A percentile compares a stretch with the other conserved stretches of the same genome.
These are phyloP conservation scores for Podospora pseudocomata DNA, from an alignment of 495 filamentous ascomycete genomes.

Conservation along the genomic window DNA sequence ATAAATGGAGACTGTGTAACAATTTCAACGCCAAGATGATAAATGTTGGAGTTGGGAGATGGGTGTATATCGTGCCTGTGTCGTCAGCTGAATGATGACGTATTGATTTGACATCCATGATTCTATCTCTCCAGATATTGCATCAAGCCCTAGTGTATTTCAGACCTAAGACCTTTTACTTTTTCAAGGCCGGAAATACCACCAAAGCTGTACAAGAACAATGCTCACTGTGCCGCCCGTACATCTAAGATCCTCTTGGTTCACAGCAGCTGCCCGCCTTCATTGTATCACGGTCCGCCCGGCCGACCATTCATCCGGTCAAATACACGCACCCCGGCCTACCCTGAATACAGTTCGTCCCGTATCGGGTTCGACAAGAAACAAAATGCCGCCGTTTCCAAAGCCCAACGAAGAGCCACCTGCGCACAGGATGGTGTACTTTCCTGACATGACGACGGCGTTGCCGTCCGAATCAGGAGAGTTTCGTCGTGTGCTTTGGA, in stretches of 20 bases:
- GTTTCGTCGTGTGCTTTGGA: conserved; percentile 61
- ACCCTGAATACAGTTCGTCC: neutral
- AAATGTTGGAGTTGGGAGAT: neutral
- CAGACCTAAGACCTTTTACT: neutral
- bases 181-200: no score
- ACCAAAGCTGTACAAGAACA: neutral
- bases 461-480: conserved; percentile 49
- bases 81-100: neutral
- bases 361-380: neutral
- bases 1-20: no score
- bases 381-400: conserved; percentile 21
- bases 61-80: neutral
- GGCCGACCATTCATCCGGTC: neutral
- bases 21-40: neutral
- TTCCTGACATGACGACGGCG: conserved; percentile 51
- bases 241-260: neutral
- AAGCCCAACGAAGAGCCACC: conserved; percentile 40
- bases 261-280: neutral
- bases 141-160: neutral
- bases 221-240: neutral
- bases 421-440: conserved; percentile 56
- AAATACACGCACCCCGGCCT: neutral
- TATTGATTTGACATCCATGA: conserved; percentile 7
- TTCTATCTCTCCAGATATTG: neutral
- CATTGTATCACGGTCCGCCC: neutral